Conservation (phyloP, 345 rosid species). For the Melaleuca alternifolia region DNA sequence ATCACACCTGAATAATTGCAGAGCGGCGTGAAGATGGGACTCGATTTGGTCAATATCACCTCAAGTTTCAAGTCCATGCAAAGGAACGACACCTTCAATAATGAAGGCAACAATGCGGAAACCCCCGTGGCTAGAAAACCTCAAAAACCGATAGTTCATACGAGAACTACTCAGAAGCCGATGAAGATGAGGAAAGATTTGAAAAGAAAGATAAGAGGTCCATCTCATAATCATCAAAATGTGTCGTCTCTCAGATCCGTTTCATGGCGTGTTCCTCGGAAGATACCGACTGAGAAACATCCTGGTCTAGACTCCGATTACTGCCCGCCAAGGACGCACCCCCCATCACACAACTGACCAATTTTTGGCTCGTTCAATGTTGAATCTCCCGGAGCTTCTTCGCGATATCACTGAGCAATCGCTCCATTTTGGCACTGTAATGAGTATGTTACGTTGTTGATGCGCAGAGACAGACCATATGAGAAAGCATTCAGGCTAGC, state of each 20-base stretch:
- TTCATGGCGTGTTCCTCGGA: background rate
- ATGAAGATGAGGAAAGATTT: background rate
- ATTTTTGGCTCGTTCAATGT: background rate
- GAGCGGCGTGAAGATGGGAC: background rate
- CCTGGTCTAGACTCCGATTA: conserved; percentile 2
- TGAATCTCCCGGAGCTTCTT: background rate
- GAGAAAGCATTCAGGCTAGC: background rate
- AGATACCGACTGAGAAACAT: background rate
- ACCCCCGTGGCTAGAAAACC: background rate
- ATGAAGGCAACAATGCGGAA: background rate
- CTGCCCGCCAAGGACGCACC: conserved; percentile 11
- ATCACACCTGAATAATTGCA: background rate
- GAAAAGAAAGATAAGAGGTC: background rate
- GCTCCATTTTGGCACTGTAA: background rate
- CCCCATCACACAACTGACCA: conserved; percentile 7
- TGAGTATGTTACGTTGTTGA: background rate
- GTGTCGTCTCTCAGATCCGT: background rate
- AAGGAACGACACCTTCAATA: background rate
- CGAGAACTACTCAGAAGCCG: background rate
- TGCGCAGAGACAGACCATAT: background rate
- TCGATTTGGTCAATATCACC: background rate
- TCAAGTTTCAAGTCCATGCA: background rate
- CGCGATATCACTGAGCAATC: background rate
- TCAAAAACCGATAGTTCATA: background rate
- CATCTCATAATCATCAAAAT: background rate